phyloP scores from a whole-genome alignment of 352 stramenopile genomes.

The Stephanocyclus meneghinianus region DNA sequence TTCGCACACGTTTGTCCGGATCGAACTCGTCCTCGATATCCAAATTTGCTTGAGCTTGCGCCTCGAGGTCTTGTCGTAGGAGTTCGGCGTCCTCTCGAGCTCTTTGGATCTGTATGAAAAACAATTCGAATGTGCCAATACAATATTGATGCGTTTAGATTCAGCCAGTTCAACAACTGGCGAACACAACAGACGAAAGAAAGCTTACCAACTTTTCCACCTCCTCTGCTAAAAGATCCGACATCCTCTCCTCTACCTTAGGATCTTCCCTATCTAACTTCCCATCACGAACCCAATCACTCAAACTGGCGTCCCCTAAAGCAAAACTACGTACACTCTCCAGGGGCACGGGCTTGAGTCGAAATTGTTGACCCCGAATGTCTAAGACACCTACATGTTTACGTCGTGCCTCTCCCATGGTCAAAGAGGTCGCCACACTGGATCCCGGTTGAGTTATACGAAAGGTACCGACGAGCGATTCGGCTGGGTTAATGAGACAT shows the following conservation, averaged over 20 bases:
- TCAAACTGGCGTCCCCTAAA: constrained; percentile 81
- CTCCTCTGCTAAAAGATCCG: constrained; percentile 57
- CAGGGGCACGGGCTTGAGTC: constrained; percentile 86
- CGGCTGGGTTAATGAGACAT: constrained; percentile 90
- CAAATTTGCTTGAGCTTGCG: constrained; percentile 7
- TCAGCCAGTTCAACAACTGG: neutral
- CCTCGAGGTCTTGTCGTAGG: constrained; percentile 30
- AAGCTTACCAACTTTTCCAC: constrained; percentile 68
- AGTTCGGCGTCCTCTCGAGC: constrained; percentile 35
- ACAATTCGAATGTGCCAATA: neutral
- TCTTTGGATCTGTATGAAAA: constrained; percentile 26
- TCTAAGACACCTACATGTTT: constrained; percentile 78
- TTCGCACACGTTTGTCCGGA: constrained; percentile 34
- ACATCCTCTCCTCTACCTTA: constrained; percentile 76
- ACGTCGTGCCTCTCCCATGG: constrained; percentile 84
- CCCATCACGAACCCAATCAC: constrained; percentile 21
- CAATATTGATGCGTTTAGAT: neutral
- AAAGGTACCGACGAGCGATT: constrained; percentile 94
- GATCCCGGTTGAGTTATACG: constrained; percentile 96
- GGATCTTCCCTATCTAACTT: constrained; percentile 89
- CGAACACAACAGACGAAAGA: constrained; percentile 1
- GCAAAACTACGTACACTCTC: constrained; percentile 92
- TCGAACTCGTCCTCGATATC: constrained; percentile 38
- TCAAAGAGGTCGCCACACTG: constrained; percentile 93
- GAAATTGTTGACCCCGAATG: constrained; percentile 88